Evolutionary conservation across 257 asterid genomes (phyloP).

Genomic region (Ehretia macrophylla): DNA sequence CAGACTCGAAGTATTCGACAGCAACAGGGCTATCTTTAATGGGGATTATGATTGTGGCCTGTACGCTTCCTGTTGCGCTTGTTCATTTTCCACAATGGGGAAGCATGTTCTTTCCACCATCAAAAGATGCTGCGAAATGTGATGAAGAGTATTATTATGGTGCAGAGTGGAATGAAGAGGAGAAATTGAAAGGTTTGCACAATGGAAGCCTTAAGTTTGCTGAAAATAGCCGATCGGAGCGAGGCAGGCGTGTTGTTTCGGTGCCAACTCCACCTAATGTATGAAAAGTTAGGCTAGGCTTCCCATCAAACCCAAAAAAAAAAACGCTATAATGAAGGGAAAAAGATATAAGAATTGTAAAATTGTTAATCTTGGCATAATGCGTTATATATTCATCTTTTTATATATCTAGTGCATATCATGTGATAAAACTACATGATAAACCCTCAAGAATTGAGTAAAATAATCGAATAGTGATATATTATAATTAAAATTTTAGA

Average conservation of each 20-base stretch:
- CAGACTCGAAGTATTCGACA: constrained; percentile 38
- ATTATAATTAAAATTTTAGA: no score
- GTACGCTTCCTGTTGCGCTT: constrained; percentile 39
- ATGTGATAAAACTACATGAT: no score
- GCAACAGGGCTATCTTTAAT: constrained; percentile 36
- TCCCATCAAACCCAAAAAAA: no score
- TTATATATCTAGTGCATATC: no score
- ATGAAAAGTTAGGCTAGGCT: not conserved
- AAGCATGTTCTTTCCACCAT: constrained; percentile 47
- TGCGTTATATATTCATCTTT: no score
- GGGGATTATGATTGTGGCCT: constrained; percentile 51
- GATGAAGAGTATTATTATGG: constrained; percentile 47
- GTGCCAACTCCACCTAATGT: constrained; percentile 18
- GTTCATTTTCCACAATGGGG: constrained; percentile 76
- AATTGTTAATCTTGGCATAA: no score
- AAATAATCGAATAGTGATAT: no score
- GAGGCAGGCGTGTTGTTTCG: constrained; percentile 35
- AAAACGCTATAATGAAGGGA: no score
- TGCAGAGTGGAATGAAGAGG: constrained; percentile 43
- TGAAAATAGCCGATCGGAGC: constrained; percentile 50
- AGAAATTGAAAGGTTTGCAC: constrained; percentile 43
- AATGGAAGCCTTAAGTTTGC: constrained; percentile 48
- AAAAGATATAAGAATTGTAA: no score
- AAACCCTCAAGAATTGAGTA: no score
- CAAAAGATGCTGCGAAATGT: constrained; percentile 16